Percentiles rank a stretch among this genome's conserved stretches.
Evolutionary conservation across 768 basidiomycete genomes (phyloP).

Genomic region (Candolleomyces eurysporus): DNA sequence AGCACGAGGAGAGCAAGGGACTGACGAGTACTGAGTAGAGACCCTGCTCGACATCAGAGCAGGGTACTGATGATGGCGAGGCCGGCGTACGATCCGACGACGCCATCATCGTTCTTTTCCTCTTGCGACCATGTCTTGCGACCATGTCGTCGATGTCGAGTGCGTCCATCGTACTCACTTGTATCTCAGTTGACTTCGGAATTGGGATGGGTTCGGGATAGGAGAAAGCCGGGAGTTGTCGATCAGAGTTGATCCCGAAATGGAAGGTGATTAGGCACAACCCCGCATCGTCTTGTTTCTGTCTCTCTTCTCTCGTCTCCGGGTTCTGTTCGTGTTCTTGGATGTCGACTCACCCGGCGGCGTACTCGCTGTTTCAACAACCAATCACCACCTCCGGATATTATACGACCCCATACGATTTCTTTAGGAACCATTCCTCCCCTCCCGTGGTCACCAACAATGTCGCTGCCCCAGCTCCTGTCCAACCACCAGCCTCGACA

Average conservation of each 20-base stretch:
- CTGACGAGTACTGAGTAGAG: too few relatives aligned
- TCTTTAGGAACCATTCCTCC: not conserved
- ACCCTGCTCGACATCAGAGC: too few relatives aligned
- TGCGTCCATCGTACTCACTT: too few relatives aligned
- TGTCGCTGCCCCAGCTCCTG: slow-evolving; percentile 13
- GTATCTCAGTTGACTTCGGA: too few relatives aligned
- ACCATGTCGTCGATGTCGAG: too few relatives aligned
- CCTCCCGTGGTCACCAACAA: not conserved
- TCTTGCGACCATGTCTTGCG: too few relatives aligned
- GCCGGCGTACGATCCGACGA: too few relatives aligned
- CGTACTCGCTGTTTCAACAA: not conserved
- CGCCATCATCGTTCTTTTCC: too few relatives aligned
- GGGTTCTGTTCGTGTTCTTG: not conserved
- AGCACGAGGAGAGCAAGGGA: too few relatives aligned
- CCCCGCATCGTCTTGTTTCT: not conserved
- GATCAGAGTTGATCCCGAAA: not conserved
- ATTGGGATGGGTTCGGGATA: not conserved
- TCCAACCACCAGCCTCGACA: slow-evolving; percentile 17
- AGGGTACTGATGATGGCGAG: too few relatives aligned
- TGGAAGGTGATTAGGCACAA: not conserved
- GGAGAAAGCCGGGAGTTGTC: not conserved
- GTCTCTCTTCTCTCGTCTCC: not conserved
- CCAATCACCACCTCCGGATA: not conserved
- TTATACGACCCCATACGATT: not conserved
- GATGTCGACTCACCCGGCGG: not conserved